Evolutionary conservation across 2,329 filamentous ascomycete genomes (phyloP).

Genomic region (Phyllosticta citriasiana): DNA sequence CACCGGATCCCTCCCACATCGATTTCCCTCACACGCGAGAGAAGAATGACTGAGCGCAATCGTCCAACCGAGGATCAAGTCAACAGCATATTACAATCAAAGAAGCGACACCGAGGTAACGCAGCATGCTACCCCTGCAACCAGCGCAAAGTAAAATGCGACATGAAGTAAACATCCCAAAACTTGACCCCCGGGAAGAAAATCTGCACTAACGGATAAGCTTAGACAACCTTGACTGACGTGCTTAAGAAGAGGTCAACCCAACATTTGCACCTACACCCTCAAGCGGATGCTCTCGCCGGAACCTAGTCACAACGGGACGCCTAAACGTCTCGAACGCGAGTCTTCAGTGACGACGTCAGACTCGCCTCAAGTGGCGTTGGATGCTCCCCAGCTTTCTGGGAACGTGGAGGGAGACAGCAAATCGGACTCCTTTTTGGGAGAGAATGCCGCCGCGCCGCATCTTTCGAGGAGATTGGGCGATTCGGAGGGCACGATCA

Average conservation of each 20-base stretch:
- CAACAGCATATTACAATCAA: neutral
- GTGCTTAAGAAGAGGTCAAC: neutral
- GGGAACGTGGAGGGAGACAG: neutral
- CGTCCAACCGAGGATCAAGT: slow-evolving; percentile 1
- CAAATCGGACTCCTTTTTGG: neutral
- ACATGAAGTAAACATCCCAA: slow-evolving; percentile 4
- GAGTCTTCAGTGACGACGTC: neutral
- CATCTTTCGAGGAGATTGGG: neutral
- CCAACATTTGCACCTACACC: slow-evolving; percentile 4
- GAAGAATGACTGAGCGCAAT: neutral
- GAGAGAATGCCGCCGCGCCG: slow-evolving; percentile 1
- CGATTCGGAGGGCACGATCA: slow-evolving; percentile 1
- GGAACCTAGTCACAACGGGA: neutral
- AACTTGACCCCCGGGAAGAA: neutral
- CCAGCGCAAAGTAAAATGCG: slow-evolving; percentile 5
- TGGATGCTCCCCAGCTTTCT: neutral
- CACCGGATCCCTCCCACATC: too few relatives aligned
- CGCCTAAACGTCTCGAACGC: neutral
- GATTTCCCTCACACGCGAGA: too few relatives aligned
- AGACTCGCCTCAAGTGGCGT: neutral
- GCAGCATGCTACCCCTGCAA: slow-evolving; percentile 7
- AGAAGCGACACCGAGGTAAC: slow-evolving; percentile 3
- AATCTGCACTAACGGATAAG: neutral
- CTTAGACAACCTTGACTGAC: neutral
- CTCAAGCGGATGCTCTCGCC: neutral